Evolutionary conservation across 2,329 filamentous ascomycete species (phyloP), one percentile per base, ranked within the genome.

Genomic region (Aspergillus carbonarius): DNA sequence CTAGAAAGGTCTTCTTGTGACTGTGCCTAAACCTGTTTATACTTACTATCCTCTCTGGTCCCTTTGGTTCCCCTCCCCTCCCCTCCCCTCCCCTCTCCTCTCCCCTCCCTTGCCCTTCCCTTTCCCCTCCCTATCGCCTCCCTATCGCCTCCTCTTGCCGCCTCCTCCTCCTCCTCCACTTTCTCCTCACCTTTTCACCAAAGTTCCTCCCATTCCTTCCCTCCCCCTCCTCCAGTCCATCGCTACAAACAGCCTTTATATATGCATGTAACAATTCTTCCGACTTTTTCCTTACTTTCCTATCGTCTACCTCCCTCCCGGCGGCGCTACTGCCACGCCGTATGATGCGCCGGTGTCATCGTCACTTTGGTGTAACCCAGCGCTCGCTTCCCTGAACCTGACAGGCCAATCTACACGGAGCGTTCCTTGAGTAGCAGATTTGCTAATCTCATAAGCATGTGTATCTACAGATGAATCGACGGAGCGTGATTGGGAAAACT

Each of bases 381-480:
- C 57, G 58, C 65, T 62, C 58, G 56, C 63, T 68, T 70, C 59
- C 68, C 66, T 67, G 65, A 63, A 69, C 62, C 68, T 68, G 66
- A 71, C 65, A 62, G 65, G 61, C 61, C 61, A 67, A 66, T 67
- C 59, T 63, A 53, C 66, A 61, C 66, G 66, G 66, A 64, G 65
- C 58, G 54, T 60, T 62, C 63, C 51, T 67, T 65, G 64, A 68
- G 68, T 70, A 70, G 67, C 71, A 68, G 69, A 64, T 67, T 67
- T 68, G 67, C 72, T 73, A 71, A 72, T 66, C 65, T 68, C 66
- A 63, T 66, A 69, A 68, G 67, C 65, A 69, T 68, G 64, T 74
- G 70, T 71, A 73, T 70, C 66, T 72, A 70, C 72, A 74, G 72
- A 75, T 74, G 72, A 74, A 69, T 70, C 67, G 66, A 61, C 68